Conservation (phyloP, 768 basidiomycete genomes). For the Cystobasidium onofrii region DNA sequence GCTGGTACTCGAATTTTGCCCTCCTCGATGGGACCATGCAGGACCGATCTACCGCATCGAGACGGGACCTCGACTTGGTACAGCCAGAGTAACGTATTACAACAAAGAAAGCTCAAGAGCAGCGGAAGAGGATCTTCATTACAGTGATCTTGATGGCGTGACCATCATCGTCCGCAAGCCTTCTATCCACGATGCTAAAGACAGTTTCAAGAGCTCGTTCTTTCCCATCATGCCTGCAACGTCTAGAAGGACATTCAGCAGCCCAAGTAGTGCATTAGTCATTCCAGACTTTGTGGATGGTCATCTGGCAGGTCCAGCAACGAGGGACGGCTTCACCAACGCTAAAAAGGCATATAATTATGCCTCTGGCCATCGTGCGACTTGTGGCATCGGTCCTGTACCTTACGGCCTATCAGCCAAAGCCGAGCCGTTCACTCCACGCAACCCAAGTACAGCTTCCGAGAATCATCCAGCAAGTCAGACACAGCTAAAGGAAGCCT, state of each 20-base stretch:
- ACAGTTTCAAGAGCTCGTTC: not conserved
- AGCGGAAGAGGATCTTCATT: constrained; percentile 33
- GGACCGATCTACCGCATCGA: constrained; percentile 20
- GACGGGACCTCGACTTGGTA: constrained; percentile 55
- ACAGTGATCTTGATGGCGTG: constrained; percentile 31
- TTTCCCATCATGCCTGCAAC: not conserved
- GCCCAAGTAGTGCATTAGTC: too few species aligned
- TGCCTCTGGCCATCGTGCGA: not conserved
- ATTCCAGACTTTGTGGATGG: too few species aligned
- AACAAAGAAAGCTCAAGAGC: constrained; percentile 43
- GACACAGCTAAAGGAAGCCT: not conserved
- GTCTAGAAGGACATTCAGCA: not conserved
- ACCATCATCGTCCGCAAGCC: constrained; percentile 25
- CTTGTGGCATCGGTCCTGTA: not conserved
- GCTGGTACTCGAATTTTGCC: too few species aligned
- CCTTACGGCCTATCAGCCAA: not conserved
- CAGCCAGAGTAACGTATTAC: constrained; percentile 60
- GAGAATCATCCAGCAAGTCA: not conserved
- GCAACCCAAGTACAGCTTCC: not conserved
- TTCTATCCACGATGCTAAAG: constrained; percentile 8
- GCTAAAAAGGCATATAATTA: not conserved
- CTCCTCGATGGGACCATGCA: too few species aligned
- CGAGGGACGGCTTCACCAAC: not conserved
- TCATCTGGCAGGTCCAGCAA: too few species aligned
- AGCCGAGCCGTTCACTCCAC: not conserved